Evolutionary conservation across 768 basidiomycete genomes (phyloP).

Genomic region (Collybiopsis luxurians): DNA sequence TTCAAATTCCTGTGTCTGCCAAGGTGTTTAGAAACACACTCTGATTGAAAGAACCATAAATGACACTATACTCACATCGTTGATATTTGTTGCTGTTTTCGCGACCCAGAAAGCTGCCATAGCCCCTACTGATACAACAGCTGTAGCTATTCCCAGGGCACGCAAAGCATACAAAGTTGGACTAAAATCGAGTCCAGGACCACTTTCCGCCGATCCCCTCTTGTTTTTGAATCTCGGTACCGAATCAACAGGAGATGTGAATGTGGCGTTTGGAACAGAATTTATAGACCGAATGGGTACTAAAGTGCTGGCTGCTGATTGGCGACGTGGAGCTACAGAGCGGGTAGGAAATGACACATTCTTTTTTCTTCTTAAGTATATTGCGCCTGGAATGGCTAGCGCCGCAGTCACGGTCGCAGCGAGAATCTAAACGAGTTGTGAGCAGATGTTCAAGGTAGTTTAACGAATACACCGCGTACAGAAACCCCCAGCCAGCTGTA

Average conservation of each 20-base stretch:
- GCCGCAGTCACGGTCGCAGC: neutral
- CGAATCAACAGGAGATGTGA: too few species aligned
- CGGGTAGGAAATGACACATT: neutral
- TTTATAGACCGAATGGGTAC: neutral
- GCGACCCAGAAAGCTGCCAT: neutral
- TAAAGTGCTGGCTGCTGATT: neutral
- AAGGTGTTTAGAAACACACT: neutral
- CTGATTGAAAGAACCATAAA: neutral
- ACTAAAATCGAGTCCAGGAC: neutral
- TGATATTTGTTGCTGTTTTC: neutral
- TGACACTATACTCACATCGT: neutral
- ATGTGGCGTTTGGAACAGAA: too few species aligned
- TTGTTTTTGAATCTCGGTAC: too few species aligned
- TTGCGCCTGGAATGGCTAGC: neutral
- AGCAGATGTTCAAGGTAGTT: neutral
- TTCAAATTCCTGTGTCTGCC: slow-evolving; percentile 38
- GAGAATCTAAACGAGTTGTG: neutral
- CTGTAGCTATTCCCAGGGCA: neutral
- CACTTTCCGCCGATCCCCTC: too few species aligned
- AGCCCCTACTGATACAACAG: neutral
- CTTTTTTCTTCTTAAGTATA: neutral
- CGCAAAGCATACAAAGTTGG: neutral
- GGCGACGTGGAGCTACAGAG: neutral
- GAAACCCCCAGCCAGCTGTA: neutral
- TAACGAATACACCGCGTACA: neutral